Conservation (phyloP, 768 basidiomycete species). For the Serendipita sp. region DNA sequence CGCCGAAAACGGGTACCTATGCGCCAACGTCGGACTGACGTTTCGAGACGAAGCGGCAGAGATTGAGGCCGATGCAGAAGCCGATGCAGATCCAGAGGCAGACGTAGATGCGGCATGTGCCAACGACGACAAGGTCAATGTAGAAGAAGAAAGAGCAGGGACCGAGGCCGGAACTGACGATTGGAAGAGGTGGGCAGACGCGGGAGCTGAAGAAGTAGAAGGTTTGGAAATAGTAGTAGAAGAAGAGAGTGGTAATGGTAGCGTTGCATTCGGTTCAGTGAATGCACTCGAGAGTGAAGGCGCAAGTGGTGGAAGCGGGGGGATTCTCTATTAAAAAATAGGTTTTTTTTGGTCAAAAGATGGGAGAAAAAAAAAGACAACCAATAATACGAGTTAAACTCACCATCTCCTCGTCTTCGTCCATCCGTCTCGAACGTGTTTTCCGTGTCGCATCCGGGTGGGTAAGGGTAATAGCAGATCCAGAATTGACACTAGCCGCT, state of each 20-base stretch:
- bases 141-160: neutral
- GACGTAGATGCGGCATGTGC: no score
- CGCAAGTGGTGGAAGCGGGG: neutral
- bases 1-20: constrained; percentile 15
- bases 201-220: no score
- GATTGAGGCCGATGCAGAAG: no score
- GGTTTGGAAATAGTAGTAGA: no score
- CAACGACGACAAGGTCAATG: no score
- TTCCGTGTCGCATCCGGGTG: no score
- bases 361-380: neutral
- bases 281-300: neutral
- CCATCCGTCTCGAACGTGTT: neutral
- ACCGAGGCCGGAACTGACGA: neutral
- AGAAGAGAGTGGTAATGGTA: neutral
- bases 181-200: neutral
- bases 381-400: neutral
- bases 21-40: no score
- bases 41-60: no score
- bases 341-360: neutral
- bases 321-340: neutral
- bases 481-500: constrained; percentile 15
- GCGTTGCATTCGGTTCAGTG: neutral
- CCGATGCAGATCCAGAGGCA: no score
- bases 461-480: no score
- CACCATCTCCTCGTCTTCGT: neutral